Conservation (phyloP, 164 flowering plant species). For the Magnolia kwangsiensis region DNA sequence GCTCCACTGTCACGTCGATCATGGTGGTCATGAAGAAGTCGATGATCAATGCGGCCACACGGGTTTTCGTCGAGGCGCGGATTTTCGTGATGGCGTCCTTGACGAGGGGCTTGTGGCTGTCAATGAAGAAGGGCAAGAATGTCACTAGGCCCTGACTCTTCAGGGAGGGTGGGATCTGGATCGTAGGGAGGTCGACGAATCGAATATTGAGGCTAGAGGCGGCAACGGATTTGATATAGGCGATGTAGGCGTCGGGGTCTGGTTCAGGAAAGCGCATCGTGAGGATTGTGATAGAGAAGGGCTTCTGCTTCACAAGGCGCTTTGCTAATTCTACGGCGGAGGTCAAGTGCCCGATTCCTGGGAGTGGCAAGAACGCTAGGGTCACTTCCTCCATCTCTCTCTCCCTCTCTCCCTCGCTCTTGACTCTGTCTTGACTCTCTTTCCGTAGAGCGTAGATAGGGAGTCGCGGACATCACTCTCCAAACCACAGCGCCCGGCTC, state of each 20-base stretch:
- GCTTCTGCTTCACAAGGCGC: not conserved
- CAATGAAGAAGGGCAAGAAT: not conserved
- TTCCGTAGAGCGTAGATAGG: not conserved
- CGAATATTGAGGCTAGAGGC: constrained; percentile 2
- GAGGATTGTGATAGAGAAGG: constrained; percentile 9
- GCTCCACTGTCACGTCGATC: constrained; percentile 6
- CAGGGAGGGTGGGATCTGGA: not conserved
- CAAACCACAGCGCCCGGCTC: not conserved
- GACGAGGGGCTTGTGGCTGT: not conserved
- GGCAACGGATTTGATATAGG: constrained; percentile 1
- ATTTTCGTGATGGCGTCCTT: not conserved
- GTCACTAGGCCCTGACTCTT: not conserved
- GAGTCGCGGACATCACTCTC: too few relatives aligned
- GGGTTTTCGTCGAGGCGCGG: not conserved
- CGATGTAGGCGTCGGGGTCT: not conserved
- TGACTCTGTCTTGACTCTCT: not conserved
- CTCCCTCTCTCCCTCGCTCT: not conserved
- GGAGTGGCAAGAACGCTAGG: constrained; percentile 3
- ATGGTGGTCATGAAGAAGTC: constrained; percentile 9
- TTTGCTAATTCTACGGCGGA: constrained; percentile 11
- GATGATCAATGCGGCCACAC: constrained; percentile 5
- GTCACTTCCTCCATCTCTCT: not conserved
- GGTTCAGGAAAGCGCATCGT: not conserved
- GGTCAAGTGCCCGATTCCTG: constrained; percentile 2
- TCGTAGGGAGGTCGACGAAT: constrained; percentile 5